Evolutionary conservation across 306 rosid genomes (phyloP).

Genomic region (Fagus sylvatica): DNA sequence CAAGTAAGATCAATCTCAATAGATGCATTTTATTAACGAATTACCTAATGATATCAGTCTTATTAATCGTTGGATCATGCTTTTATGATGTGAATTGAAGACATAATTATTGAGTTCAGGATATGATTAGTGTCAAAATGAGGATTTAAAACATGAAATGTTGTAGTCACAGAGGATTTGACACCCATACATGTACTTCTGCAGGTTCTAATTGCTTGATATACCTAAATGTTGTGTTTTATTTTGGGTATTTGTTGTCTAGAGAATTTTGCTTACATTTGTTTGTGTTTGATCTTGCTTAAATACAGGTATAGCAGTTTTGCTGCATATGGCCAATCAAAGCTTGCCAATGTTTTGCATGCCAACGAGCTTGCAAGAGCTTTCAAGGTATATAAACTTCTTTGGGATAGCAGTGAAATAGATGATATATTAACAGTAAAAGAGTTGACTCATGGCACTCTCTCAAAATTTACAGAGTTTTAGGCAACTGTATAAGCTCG

Average conservation of each 20-base stretch:
- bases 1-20: not conserved
- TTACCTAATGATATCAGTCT: not conserved
- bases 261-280: conserved; percentile 4
- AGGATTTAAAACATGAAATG: not conserved
- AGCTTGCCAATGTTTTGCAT: conserved; percentile 85
- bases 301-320: conserved; percentile 59
- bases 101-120: not conserved
- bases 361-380: conserved; percentile 75
- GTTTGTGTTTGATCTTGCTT: not conserved
- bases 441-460: conserved; percentile 4
- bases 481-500: not conserved
- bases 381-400: conserved; percentile 51
- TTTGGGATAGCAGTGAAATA: conserved; percentile 11
- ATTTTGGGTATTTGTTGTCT: conserved; percentile 4
- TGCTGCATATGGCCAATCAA: conserved; percentile 88
- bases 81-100: not conserved
- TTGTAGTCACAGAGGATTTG: not conserved
- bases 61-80: not conserved
- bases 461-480: not conserved
- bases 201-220: not conserved
- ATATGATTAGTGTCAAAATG: not conserved
- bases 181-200: not conserved
- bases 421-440: conserved; percentile 16
- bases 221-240: not conserved
- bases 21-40: not conserved